These are phyloP conservation scores for Austropuccinia psidii DNA, from an alignment of 1,284 basidiomycete species.

Conservation along the genomic window DNA sequence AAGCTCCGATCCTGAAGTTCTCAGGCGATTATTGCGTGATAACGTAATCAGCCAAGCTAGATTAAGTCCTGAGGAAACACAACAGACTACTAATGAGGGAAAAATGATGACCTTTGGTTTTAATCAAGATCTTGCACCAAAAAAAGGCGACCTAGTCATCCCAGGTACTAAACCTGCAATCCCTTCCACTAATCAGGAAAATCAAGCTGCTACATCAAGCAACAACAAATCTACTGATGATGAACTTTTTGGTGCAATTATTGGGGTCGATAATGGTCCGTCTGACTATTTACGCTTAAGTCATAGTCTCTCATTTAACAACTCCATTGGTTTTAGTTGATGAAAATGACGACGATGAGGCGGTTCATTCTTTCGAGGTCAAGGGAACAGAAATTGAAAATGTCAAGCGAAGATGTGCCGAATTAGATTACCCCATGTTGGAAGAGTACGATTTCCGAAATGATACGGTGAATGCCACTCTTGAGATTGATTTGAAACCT, in stretches of 20 bases:
- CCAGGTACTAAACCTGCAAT: conserved; percentile 56
- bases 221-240: conserved; percentile 53
- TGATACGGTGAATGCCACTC: conserved; percentile 83
- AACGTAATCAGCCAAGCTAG: conserved; percentile 70
- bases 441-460: conserved; percentile 98
- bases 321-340: conserved; percentile 54
- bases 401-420: conserved; percentile 60
- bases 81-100: conserved; percentile 50
- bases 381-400: conserved; percentile 77
- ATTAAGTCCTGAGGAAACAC: conserved; percentile 46
- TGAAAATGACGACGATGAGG: conserved; percentile 90
- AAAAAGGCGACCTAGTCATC: conserved; percentile 69
- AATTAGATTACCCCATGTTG: conserved; percentile 88
- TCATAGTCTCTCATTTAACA: background rate
- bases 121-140: conserved; percentile 65
- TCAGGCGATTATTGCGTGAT: conserved; percentile 78
- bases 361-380: conserved; percentile 90
- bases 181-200: conserved; percentile 45
- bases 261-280: conserved; percentile 78
- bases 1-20: conserved; percentile 80
- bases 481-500: conserved; percentile 94
- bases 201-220: conserved; percentile 38
- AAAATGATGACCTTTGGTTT: conserved; percentile 54
- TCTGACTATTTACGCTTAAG: conserved; percentile 25
- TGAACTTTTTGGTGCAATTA: conserved; percentile 75